Base-by-base conservation (phyloP, 805 yeast genomes). In the Sugiyamaella qingdaonensis region DNA sequence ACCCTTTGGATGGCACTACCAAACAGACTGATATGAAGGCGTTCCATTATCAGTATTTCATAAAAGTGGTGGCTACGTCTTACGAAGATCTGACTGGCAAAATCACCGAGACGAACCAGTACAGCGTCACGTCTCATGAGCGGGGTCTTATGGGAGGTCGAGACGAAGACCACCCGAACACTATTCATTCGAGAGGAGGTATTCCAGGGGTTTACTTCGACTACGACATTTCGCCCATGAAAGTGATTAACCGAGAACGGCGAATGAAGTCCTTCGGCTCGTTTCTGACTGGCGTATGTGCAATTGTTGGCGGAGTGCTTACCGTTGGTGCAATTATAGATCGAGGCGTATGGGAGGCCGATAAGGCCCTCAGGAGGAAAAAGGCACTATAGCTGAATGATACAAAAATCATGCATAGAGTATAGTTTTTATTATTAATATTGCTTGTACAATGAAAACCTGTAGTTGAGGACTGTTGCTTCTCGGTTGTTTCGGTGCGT, bases 211-310 rank as follows among this genome's bases (percentile, higher is more conserved):
- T 90, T 2, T 88, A 83, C 68, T 81, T 94, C 73, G 75, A 84
- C 62, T 91, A 91, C 71, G 98, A 94, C 64, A 90, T 94, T 68
- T 84, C 95, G 53, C 96, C 98, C 10, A 76, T 94, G 75, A 89
- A 90, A 66, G 90, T 94, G 49, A 87, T 91, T 64, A 89, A 92
- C 71, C 77, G 81, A 54, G 95, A 94, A 68, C 83, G 72, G 46
- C 75, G 75, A 54, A 67, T 80, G 52, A 85, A 84, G 66, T 78
- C 94, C 1, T 86, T 94, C 84, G 84, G 91, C 31, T 87, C 90
- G 1, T 90, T 91, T 65, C 63, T 89, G 24, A 73, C 90, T 54
- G 89, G 91, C 34, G 88, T 87, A 27, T 81, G 94, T 59, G 86
- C 96, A 52, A 88, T 95, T 7, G 78, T 92, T 39, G 98, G 97